phyloP scores from a whole-genome alignment of 768 basidiomycete species.

The Royoungia palumana region DNA sequence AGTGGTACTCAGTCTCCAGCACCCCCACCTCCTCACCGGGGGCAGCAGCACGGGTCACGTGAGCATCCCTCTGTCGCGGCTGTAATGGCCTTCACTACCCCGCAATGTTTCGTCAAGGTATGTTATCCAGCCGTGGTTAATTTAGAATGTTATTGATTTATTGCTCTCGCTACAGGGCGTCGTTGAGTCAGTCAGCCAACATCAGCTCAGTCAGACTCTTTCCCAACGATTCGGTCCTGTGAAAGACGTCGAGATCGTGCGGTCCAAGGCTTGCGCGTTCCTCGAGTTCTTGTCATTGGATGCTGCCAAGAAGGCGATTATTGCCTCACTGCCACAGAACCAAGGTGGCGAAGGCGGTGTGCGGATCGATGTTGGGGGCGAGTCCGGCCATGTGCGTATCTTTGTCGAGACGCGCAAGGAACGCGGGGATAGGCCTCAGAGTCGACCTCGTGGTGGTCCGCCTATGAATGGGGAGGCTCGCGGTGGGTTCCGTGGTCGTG shows the following conservation, averaged over 20 bases:
- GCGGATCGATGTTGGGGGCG: constrained; percentile 64
- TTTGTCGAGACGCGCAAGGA: constrained; percentile 90
- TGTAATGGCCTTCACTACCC: constrained; percentile 59
- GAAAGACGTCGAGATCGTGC: constrained; percentile 87
- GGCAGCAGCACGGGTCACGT: constrained; percentile 36
- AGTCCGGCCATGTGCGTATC: constrained; percentile 52
- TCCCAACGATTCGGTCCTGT: constrained; percentile 70
- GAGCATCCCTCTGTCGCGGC: constrained; percentile 48
- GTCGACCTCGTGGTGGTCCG: constrained; percentile 58
- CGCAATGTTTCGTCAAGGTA: constrained; percentile 94
- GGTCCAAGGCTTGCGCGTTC: constrained; percentile 89
- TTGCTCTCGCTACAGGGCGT: constrained; percentile 53
- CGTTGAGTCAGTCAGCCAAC: constrained; percentile 56
- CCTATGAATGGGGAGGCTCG: constrained; percentile 48
- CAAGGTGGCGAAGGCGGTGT: constrained; percentile 92
- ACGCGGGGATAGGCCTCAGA: constrained; percentile 72
- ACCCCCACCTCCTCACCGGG: constrained; percentile 31
- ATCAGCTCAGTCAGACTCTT: constrained; percentile 49
- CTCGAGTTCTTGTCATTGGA: constrained; percentile 81
- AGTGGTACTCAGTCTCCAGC: constrained; percentile 37
- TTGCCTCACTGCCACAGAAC: constrained; percentile 55
- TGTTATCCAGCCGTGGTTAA: neutral
- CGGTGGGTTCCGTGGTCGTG: constrained; percentile 46
- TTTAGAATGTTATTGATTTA: neutral
- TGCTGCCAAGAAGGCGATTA: constrained; percentile 81